Conservation (phyloP, 176 grass and related monocot species). For the Alloteropsis semialata region DNA sequence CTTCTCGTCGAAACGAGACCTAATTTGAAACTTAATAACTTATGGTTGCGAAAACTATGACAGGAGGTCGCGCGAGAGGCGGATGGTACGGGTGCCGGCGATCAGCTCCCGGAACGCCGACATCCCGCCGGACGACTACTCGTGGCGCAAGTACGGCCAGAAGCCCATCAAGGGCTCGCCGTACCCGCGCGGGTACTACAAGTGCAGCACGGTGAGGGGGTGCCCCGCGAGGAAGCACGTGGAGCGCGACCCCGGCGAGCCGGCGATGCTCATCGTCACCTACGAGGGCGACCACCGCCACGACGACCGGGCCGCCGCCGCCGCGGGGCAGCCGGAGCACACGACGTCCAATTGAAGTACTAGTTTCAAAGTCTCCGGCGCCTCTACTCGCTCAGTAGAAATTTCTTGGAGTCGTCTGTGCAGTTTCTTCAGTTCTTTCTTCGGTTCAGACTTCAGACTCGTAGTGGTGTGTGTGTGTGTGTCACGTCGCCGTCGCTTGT, state of each 20-base stretch:
- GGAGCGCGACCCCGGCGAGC: constrained; percentile 54
- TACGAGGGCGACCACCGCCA: constrained; percentile 68
- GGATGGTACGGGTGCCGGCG: constrained; percentile 51
- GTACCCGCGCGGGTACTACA: constrained; percentile 63
- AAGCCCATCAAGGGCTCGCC: constrained; percentile 83
- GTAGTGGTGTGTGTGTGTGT: too few species aligned
- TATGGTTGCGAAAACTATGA: neutral
- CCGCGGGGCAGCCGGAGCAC: neutral
- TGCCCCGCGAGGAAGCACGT: constrained; percentile 72
- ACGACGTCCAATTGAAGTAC: neutral
- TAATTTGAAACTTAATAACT: too few species aligned
- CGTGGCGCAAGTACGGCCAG: constrained; percentile 86
- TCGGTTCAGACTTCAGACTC: neutral
- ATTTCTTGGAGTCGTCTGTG: neutral
- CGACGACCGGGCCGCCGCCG: neutral
- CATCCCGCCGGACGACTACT: constrained; percentile 60
- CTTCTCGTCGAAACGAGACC: neutral
- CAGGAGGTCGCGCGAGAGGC: constrained; percentile 48
- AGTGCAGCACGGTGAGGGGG: constrained; percentile 59
- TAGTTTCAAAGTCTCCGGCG: neutral
- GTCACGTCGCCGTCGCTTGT: neutral
- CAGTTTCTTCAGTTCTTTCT: neutral
- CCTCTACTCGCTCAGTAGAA: neutral
- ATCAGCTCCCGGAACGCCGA: constrained; percentile 61
- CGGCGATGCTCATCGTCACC: constrained; percentile 62